Conservation (phyloP, 306 rosid genomes). For the Dalbergia oliveri region DNA sequence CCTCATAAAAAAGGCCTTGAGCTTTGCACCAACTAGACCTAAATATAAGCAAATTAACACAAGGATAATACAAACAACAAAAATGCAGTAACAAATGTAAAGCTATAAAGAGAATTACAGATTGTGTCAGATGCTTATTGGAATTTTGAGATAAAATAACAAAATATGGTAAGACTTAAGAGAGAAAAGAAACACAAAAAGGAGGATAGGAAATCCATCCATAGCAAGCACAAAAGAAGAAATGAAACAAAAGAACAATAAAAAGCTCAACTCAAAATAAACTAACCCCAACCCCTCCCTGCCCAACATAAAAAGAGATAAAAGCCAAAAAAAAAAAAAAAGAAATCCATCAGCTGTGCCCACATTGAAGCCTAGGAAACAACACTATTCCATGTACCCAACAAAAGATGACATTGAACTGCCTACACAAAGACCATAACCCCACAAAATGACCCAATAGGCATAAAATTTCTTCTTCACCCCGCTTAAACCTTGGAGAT, state of each 20-base stretch:
- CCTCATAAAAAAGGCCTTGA: background rate
- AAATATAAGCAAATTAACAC: background rate
- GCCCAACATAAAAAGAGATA: too few species aligned
- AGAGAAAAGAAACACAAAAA: background rate
- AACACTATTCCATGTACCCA: too few species aligned
- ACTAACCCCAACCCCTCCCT: too few species aligned
- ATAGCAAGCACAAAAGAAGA: background rate
- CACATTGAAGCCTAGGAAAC: too few species aligned
- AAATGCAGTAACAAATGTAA: background rate
- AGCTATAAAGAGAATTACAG: background rate
- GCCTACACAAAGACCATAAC: too few species aligned
- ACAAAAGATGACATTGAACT: too few species aligned
- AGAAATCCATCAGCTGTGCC: too few species aligned
- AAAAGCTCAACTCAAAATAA: background rate
- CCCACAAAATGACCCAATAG: background rate
- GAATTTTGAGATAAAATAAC: background rate
- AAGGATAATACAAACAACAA: slow-evolving; percentile 13
- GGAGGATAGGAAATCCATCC: background rate
- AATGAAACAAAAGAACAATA: background rate
- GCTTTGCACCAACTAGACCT: background rate
- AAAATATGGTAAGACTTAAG: background rate
- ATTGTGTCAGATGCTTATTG: background rate
- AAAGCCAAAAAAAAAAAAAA: too few species aligned
- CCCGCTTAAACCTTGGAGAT: too few species aligned
- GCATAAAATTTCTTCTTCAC: background rate